Evolutionary conservation across 495 filamentous ascomycete species (phyloP).

Genomic region (Chaetomidium leptoderma): DNA sequence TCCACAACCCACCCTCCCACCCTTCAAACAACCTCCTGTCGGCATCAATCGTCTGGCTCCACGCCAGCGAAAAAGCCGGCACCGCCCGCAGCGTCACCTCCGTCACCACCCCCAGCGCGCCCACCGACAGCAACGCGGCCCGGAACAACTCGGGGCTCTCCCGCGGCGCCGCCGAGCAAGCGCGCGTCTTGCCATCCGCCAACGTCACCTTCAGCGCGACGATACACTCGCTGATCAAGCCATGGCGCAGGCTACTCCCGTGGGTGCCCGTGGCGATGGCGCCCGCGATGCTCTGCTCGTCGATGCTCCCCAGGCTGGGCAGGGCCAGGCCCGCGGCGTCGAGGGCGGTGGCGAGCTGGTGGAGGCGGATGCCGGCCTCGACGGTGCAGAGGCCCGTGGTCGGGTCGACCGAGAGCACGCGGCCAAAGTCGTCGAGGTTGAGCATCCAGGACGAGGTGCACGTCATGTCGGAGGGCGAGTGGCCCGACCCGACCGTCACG

Average conservation of each 20-base stretch:
- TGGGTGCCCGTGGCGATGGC: constrained; percentile 92
- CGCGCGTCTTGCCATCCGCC: constrained; percentile 69
- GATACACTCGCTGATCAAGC: constrained; percentile 74
- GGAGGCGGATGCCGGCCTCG: constrained; percentile 79
- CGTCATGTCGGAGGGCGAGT: constrained; percentile 89
- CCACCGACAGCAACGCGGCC: constrained; percentile 80
- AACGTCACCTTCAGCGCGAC: constrained; percentile 71
- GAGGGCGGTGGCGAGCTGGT: constrained; percentile 62
- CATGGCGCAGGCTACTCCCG: constrained; percentile 79
- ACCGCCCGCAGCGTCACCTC: constrained; percentile 81
- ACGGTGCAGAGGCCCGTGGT: constrained; percentile 64
- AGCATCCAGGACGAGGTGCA: constrained; percentile 94
- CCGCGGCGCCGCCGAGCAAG: constrained; percentile 66
- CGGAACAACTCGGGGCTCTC: constrained; percentile 77
- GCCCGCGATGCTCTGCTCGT: constrained; percentile 87
- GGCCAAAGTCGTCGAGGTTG: constrained; percentile 80
- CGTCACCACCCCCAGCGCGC: constrained; percentile 83
- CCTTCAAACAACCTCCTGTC: constrained; percentile 60
- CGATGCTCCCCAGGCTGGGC: constrained; percentile 89
- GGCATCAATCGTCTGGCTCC: constrained; percentile 73
- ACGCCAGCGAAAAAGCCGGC: constrained; percentile 71
- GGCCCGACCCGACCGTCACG: constrained; percentile 75
- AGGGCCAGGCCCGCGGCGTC: constrained; percentile 71
- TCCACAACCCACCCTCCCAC: constrained; percentile 80
- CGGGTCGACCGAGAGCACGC: constrained; percentile 62